Evolutionary conservation across 305 asterid genomes (phyloP).

Genomic region (Solanum hybrid): DNA sequence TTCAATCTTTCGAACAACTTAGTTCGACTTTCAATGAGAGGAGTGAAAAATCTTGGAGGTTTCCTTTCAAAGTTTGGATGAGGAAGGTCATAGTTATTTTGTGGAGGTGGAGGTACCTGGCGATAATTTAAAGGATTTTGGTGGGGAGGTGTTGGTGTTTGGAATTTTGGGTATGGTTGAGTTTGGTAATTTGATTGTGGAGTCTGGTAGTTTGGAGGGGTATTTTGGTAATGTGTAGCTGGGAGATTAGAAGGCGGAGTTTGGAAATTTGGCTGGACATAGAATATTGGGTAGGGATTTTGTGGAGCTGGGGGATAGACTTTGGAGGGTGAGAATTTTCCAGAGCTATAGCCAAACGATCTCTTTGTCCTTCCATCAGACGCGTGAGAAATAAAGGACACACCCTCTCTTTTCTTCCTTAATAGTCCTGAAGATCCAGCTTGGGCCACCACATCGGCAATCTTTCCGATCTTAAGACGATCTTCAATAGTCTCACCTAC

Average conservation of each 20-base stretch:
- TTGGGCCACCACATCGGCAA: background rate
- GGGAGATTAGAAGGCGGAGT: background rate
- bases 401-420: background rate
- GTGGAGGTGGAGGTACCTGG: background rate
- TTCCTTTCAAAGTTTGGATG: background rate
- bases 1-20: background rate
- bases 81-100: background rate
- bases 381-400: background rate
- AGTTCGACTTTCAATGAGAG: background rate
- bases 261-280: background rate
- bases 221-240: too few relatives aligned
- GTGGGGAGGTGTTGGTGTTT: background rate
- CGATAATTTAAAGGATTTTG: too few relatives aligned
- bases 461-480: background rate
- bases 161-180: background rate
- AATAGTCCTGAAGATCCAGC: background rate
- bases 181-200: background rate
- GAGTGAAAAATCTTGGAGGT: background rate
- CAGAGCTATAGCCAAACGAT: background rate
- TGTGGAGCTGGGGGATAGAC: background rate
- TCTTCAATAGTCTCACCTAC: background rate
- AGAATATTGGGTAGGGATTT: background rate
- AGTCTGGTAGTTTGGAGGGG: background rate
- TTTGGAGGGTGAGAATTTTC: background rate
- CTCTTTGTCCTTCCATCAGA: background rate